phyloP scores from a whole-genome alignment of 163 green algal genomes.

The Chlorella variabilis region DNA sequence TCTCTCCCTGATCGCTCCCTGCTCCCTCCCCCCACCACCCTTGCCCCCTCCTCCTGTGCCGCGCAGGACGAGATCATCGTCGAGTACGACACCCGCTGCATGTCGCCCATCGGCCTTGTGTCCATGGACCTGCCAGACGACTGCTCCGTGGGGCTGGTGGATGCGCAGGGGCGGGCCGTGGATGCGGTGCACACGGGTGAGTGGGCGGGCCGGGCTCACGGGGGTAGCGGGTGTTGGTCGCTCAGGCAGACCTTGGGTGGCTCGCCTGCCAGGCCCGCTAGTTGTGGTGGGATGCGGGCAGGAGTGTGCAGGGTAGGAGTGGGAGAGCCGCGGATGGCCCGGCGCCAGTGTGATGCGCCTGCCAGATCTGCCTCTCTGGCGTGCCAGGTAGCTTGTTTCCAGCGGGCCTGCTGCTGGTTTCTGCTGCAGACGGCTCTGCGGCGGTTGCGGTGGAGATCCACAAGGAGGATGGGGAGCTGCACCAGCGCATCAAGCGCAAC shows the following conservation, averaged over 20 bases:
- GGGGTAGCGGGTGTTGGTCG: background rate
- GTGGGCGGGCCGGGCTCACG: too few relatives aligned
- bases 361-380: too few relatives aligned
- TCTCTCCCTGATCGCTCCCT: too few relatives aligned
- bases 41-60: slow-evolving; percentile 11
- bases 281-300: background rate
- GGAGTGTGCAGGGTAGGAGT: background rate
- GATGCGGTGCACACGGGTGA: slow-evolving; percentile 48
- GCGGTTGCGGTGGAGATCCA: slow-evolving; percentile 50
- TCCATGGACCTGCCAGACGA: slow-evolving; percentile 53
- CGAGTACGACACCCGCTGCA: slow-evolving; percentile 20
- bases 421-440: slow-evolving; percentile 21
- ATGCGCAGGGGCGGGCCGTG: slow-evolving; percentile 35
- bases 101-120: slow-evolving; percentile 36
- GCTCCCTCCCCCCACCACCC: background rate
- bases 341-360: too few relatives aligned
- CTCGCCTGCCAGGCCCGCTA: background rate
- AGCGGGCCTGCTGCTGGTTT: slow-evolving; percentile 12
- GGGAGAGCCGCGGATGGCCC: too few relatives aligned
- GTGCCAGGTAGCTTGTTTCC: too few relatives aligned
- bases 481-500: slow-evolving; percentile 40
- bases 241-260: background rate
- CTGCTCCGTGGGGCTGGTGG: slow-evolving; percentile 46
- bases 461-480: slow-evolving; percentile 8
- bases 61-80: slow-evolving; percentile 40